Conservation (phyloP, 495 filamentous ascomycete genomes). For the Schizothecium vesticola region DNA sequence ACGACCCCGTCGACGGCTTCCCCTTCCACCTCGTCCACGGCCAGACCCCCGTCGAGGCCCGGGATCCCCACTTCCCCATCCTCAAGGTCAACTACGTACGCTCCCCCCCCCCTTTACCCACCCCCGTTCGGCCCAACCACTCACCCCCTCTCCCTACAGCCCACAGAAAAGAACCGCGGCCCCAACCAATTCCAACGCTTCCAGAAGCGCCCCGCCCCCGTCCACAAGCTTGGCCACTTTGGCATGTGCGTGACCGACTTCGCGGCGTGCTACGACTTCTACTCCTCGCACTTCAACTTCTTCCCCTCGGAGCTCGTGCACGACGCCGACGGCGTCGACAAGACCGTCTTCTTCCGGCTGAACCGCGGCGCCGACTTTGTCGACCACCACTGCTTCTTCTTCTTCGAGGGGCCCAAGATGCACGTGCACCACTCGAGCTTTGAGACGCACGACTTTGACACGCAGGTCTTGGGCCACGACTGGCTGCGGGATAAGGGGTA, state of each 20-base stretch:
- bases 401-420: constrained; percentile 46
- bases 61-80: constrained; percentile 38
- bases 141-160: constrained; percentile 17
- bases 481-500: constrained; percentile 62
- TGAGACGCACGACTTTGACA: constrained; percentile 73
- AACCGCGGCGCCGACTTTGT: constrained; percentile 54
- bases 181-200: constrained; percentile 48
- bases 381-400: constrained; percentile 73
- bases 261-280: constrained; percentile 53
- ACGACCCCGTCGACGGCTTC: constrained; percentile 55
- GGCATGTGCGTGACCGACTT: constrained; percentile 60
- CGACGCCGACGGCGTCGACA: constrained; percentile 44
- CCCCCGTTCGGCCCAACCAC: neutral
- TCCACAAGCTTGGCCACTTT: constrained; percentile 74
- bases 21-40: constrained; percentile 56
- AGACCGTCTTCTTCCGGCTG: constrained; percentile 59
- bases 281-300: constrained; percentile 63
- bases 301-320: constrained; percentile 53
- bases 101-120: too few species aligned
- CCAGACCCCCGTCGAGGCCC: constrained; percentile 36
- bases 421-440: constrained; percentile 70
- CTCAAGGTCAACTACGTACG: constrained; percentile 42
- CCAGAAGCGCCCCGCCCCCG: constrained; percentile 58
- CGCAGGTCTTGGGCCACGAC: constrained; percentile 67
- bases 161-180: constrained; percentile 44